phyloP scores from a whole-genome alignment of 768 basidiomycete genomes.

The Amanita jacksonii region DNA sequence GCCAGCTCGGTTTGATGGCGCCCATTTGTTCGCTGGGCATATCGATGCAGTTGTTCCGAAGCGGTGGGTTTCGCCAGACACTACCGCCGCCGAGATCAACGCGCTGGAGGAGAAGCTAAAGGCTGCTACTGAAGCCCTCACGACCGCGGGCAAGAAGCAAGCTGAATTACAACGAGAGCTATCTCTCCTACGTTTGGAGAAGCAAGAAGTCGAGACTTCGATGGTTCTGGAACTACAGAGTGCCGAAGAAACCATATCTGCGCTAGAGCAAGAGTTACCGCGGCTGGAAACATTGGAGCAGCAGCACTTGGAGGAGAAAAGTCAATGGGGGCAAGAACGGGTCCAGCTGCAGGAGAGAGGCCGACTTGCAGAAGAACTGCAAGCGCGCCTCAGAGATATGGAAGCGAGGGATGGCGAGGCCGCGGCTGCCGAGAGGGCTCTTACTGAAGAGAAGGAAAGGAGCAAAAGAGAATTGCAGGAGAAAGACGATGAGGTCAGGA shows the following conservation, averaged over 20 bases:
- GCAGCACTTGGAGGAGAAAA: constrained; percentile 38
- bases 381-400: constrained; percentile 31
- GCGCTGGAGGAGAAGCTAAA: constrained; percentile 58
- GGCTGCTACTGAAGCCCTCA: constrained; percentile 47
- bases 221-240: constrained; percentile 57
- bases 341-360: constrained; percentile 29
- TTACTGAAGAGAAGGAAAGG: constrained; percentile 26
- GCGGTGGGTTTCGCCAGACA: constrained; percentile 31
- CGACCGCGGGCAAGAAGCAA: constrained; percentile 50
- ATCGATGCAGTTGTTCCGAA: constrained; percentile 54
- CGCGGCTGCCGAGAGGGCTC: constrained; percentile 28
- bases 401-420: constrained; percentile 33
- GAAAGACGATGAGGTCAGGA: constrained; percentile 22
- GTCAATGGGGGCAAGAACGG: constrained; percentile 41
- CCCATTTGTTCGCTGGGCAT: constrained; percentile 81
- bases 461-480: constrained; percentile 20
- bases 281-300: constrained; percentile 41
- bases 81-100: constrained; percentile 34
- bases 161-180: constrained; percentile 54
- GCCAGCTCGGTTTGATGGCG: constrained; percentile 64
- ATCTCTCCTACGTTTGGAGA: constrained; percentile 53
- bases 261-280: constrained; percentile 46
- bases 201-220: constrained; percentile 56
- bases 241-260: constrained; percentile 54
- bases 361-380: constrained; percentile 29